Evolutionary conservation across 2,329 filamentous ascomycete species (phyloP).

Genomic region (Metarhizium guizhouense): DNA sequence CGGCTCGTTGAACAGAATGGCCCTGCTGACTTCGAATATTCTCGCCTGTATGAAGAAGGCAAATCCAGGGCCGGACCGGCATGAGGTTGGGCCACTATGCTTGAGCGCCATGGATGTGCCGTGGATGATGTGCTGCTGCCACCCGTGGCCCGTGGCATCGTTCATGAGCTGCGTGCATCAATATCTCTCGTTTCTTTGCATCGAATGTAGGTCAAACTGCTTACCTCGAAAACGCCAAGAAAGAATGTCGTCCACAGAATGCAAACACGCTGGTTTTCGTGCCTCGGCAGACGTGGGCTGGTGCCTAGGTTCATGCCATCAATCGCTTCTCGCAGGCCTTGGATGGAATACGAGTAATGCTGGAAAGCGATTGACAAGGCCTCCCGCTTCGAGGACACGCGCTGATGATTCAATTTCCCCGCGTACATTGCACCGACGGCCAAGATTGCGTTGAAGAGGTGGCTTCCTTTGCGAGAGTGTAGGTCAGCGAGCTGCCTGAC

Average conservation of each 20-base stretch:
- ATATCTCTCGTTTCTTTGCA: not conserved
- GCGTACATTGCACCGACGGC: conserved; percentile 12
- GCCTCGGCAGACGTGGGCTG: not conserved
- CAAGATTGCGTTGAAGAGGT: conserved; percentile 20
- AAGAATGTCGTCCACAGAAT: conserved; percentile 25
- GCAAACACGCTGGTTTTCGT: conserved; percentile 1
- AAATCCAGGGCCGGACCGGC: not conserved
- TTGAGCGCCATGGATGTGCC: conserved; percentile 4
- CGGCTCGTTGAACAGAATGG: conserved; percentile 20
- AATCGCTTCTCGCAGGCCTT: conserved; percentile 13
- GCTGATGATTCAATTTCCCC: not conserved
- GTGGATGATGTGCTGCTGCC: conserved; percentile 7
- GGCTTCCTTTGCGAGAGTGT: not conserved
- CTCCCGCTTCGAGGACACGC: not conserved
- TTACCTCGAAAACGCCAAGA: conserved; percentile 25
- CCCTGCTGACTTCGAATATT: conserved; percentile 22
- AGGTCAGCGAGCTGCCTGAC: conserved; percentile 12
- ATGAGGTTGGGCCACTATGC: conserved; percentile 3
- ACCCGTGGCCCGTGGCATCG: conserved; percentile 5
- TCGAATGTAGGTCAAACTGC: not conserved
- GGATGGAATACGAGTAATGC: conserved; percentile 18
- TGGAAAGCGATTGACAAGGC: conserved; percentile 9
- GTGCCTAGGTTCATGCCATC: not conserved
- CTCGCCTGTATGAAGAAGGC: conserved; percentile 11
- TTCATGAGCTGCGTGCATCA: conserved; percentile 1